These are phyloP conservation scores for Prosopis cineraria DNA, from an alignment of 306 rosid species.

Conservation along the genomic window DNA sequence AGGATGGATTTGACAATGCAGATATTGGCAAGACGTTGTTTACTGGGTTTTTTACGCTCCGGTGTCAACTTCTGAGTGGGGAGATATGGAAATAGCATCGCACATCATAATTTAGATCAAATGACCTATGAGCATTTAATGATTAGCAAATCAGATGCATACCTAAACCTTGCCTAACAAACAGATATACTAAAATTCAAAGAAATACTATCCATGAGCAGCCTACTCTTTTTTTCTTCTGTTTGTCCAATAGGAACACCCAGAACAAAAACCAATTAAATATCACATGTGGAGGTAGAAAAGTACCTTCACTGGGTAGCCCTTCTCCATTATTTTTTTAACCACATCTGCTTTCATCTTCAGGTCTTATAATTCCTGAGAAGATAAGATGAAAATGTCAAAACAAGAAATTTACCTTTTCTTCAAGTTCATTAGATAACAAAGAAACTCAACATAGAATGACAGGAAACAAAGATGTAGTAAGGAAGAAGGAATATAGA, in stretches of 20 bases:
- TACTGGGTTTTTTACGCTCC: constrained; percentile 26
- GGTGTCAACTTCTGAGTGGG: constrained; percentile 28
- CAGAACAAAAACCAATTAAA: too few species aligned
- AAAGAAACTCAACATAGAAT: constrained; percentile 18
- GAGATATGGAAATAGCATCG: constrained; percentile 64
- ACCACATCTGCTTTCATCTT: constrained; percentile 74
- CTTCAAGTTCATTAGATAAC: constrained; percentile 8
- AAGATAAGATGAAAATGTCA: constrained; percentile 32
- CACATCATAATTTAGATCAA: constrained; percentile 26
- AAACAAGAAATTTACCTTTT: constrained; percentile 29
- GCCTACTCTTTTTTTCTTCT: too few species aligned
- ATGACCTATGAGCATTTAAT: background rate
- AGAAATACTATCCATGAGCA: too few species aligned
- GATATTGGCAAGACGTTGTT: constrained; percentile 36
- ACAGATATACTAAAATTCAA: constrained; percentile 4
- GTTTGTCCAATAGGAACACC: too few species aligned
- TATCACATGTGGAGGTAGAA: too few species aligned
- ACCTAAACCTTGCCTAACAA: background rate
- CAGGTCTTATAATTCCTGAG: constrained; percentile 81
- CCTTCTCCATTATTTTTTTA: constrained; percentile 74
- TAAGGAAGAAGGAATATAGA: background rate
- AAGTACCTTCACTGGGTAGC: constrained; percentile 85
- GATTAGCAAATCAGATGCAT: background rate
- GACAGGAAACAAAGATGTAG: background rate
- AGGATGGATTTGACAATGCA: constrained; percentile 62